Evolutionary conservation across 2,329 filamentous ascomycete genomes (phyloP).

Genomic region (Hypocreales sp.): DNA sequence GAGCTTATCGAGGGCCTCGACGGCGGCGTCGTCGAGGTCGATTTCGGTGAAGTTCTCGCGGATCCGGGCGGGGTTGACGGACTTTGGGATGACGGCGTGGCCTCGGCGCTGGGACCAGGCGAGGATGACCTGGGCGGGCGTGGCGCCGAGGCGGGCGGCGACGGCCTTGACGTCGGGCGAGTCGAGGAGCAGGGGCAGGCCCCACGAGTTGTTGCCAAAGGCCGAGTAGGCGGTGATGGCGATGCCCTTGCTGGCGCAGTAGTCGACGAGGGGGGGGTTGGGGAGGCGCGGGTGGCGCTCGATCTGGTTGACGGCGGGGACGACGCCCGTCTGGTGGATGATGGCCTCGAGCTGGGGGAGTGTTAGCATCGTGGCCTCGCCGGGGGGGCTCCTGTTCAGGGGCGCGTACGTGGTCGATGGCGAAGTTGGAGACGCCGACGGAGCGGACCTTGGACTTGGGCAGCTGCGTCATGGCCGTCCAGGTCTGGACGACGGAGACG

Average conservation of each 20-base stretch:
- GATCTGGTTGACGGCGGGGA: constrained; percentile 50
- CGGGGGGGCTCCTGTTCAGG: not conserved
- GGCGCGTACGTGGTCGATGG: constrained; percentile 31
- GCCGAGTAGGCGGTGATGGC: constrained; percentile 51
- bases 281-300: constrained; percentile 53
- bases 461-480: constrained; percentile 38
- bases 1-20: constrained; percentile 44
- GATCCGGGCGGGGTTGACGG: constrained; percentile 52
- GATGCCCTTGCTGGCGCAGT: constrained; percentile 46
- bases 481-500: constrained; percentile 26
- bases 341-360: constrained; percentile 32
- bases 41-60: constrained; percentile 54
- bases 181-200: constrained; percentile 39
- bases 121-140: constrained; percentile 31
- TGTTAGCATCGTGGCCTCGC: no score
- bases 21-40: constrained; percentile 41
- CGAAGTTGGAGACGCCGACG: constrained; percentile 63
- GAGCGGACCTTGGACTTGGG: constrained; percentile 46
- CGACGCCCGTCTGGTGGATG: constrained; percentile 40
- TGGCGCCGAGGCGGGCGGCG: constrained; percentile 28
- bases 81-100: constrained; percentile 62
- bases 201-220: constrained; percentile 29
- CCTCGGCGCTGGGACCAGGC: constrained; percentile 44
- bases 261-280: constrained; percentile 38
- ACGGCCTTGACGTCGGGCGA: constrained; percentile 38